Evolutionary conservation across 2,329 filamentous ascomycete species (phyloP).

Genomic region (Hypoxylon sp.): DNA sequence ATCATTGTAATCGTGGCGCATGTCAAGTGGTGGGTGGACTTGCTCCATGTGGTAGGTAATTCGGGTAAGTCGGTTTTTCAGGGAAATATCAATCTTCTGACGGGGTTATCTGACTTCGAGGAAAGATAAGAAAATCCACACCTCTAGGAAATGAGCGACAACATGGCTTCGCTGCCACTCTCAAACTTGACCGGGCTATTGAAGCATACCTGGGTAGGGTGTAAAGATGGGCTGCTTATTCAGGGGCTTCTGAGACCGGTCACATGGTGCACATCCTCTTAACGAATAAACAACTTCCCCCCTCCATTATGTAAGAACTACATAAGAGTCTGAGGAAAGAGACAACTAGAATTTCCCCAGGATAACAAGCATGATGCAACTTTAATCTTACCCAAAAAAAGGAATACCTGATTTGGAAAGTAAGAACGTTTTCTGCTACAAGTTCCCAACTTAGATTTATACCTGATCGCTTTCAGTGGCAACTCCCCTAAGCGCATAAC

Average conservation of each 20-base stretch:
- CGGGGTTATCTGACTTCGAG: constrained; percentile 3
- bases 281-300: not conserved
- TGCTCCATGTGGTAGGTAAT: constrained; percentile 20
- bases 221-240: constrained; percentile 17
- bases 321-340: constrained; percentile 4
- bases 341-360: not conserved
- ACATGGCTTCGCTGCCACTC: constrained; percentile 1
- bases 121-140: constrained; percentile 4
- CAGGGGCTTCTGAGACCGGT: constrained; percentile 22
- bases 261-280: constrained; percentile 15
- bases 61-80: constrained; percentile 14
- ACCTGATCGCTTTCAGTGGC: not conserved
- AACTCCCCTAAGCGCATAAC: not conserved
- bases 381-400: not conserved
- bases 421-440: not conserved
- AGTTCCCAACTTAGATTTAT: not conserved
- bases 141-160: constrained; percentile 3
- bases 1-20: constrained; percentile 15
- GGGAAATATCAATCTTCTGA: constrained; percentile 11
- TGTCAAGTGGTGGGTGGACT: constrained; percentile 20
- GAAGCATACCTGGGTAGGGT: not conserved
- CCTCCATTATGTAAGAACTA: constrained; percentile 9
- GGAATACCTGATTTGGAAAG: constrained; percentile 3
- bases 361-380: not conserved
- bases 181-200: constrained; percentile 4